These are phyloP conservation scores for Zoysia matrella DNA, from an alignment of 202 grass and related monocot genomes.

Conservation along the genomic window DNA sequence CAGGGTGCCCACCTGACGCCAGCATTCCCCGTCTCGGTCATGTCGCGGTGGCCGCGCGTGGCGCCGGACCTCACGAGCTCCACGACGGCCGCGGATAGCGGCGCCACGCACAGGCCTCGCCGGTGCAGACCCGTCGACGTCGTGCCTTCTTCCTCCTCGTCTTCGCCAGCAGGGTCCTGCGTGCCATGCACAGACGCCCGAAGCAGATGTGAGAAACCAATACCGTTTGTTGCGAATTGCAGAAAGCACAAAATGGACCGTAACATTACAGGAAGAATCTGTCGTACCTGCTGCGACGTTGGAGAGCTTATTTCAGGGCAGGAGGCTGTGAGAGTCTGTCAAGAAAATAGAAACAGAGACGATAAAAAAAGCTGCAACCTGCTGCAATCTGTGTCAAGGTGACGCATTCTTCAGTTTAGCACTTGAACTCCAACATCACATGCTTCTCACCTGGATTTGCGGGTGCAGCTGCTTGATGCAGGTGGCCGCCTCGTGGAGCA, in stretches of 20 bases:
- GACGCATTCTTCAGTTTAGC: neutral
- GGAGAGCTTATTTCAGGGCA: constrained; percentile 33
- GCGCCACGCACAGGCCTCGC: constrained; percentile 71
- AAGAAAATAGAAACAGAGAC: neutral
- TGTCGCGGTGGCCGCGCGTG: constrained; percentile 21
- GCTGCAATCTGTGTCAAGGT: neutral
- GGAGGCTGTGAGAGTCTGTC: constrained; percentile 63
- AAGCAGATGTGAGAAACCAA: neutral
- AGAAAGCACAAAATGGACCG: neutral
- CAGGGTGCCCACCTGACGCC: neutral
- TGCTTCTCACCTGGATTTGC: constrained; percentile 65
- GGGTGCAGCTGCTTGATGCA: constrained; percentile 80
- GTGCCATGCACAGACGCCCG: neutral
- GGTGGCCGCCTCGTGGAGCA: constrained; percentile 72
- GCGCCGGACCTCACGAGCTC: constrained; percentile 45
- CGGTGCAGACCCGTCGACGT: constrained; percentile 42
- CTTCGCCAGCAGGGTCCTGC: constrained; percentile 29
- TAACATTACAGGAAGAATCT: neutral
- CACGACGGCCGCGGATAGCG: constrained; percentile 51
- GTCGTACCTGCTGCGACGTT: constrained; percentile 36
- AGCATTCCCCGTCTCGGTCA: constrained; percentile 25
- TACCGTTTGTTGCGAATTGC: neutral
- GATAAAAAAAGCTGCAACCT: neutral
- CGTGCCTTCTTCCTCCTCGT: constrained; percentile 4
- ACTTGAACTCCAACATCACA: neutral